phyloP scores from a whole-genome alignment of 2,329 filamentous ascomycete genomes.

The Monosporascus sp. region DNA sequence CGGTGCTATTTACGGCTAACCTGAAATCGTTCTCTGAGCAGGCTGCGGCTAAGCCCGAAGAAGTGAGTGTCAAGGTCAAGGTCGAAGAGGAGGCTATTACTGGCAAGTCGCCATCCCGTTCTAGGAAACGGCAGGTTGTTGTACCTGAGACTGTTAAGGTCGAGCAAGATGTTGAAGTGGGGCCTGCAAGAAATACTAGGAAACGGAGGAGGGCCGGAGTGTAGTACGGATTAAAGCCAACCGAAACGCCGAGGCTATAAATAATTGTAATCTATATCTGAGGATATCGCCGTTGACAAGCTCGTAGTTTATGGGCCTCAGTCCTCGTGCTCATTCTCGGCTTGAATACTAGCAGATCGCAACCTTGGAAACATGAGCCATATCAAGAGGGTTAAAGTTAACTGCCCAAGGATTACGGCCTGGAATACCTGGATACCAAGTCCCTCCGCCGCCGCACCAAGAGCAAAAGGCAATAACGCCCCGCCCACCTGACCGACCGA shows the following conservation, averaged over 20 bases:
- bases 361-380: constrained; percentile 13
- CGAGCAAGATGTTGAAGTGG: constrained; percentile 6
- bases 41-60: constrained; percentile 33
- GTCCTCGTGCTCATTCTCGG: not conserved
- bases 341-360: not conserved
- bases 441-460: constrained; percentile 34
- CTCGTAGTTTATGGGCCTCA: not conserved
- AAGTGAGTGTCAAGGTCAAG: constrained; percentile 22
- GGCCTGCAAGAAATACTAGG: not conserved
- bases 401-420: constrained; percentile 17
- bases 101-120: constrained; percentile 5
- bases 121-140: constrained; percentile 16
- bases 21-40: constrained; percentile 76
- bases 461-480: constrained; percentile 35
- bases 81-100: constrained; percentile 16
- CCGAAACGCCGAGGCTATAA: too few relatives aligned
- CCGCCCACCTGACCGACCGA: constrained; percentile 39
- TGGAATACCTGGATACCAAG: constrained; percentile 34
- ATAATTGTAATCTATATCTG: too few relatives aligned
- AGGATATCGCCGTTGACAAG: too few relatives aligned
- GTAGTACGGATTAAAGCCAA: too few relatives aligned
- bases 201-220: not conserved
- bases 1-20: constrained; percentile 92
- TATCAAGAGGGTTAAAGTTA: constrained; percentile 7
- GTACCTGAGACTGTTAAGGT: constrained; percentile 15